Evolutionary conservation across 108 stramenopile genomes (phyloP).

Genomic region (Poteriospumella lacustris): DNA sequence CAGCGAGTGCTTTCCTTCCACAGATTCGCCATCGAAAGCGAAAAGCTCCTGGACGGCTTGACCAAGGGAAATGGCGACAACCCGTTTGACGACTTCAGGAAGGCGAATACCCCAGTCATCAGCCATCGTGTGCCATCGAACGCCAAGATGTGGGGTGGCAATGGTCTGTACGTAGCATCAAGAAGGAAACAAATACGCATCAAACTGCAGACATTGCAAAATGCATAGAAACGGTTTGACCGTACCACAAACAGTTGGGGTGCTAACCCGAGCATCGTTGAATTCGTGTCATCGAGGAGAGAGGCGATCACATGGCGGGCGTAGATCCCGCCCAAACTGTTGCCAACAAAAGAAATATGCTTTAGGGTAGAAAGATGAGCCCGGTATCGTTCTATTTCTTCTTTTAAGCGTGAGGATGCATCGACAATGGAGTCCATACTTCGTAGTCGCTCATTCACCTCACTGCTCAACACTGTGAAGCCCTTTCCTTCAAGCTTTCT

Average conservation of each 20-base stretch:
- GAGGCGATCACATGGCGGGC: conserved; percentile 38
- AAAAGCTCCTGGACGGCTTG: conserved; percentile 46
- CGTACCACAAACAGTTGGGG: not conserved
- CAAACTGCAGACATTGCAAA: not conserved
- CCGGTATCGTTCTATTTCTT: not conserved
- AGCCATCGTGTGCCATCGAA: conserved; percentile 38
- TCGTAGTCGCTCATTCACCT: not conserved
- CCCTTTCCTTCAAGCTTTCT: not conserved
- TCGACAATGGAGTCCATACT: not conserved
- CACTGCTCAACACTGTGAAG: not conserved
- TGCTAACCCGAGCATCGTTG: not conserved
- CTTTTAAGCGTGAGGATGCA: not conserved
- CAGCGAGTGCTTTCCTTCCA: conserved; percentile 17
- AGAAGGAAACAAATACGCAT: not conserved
- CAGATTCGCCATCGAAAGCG: not conserved
- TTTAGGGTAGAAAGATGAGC: not conserved
- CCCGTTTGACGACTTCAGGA: conserved; percentile 33
- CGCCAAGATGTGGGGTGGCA: conserved; percentile 50
- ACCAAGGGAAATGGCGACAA: conserved; percentile 32
- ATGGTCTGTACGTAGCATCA: conserved; percentile 11
- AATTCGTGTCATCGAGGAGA: conserved; percentile 28
- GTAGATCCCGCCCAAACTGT: conserved; percentile 51
- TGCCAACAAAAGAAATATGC: conserved; percentile 45
- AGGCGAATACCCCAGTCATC: conserved; percentile 26
- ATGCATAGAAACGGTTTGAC: not conserved